phyloP scores from a whole-genome alignment of 768 basidiomycete species.

The Trametes gibbosa region DNA sequence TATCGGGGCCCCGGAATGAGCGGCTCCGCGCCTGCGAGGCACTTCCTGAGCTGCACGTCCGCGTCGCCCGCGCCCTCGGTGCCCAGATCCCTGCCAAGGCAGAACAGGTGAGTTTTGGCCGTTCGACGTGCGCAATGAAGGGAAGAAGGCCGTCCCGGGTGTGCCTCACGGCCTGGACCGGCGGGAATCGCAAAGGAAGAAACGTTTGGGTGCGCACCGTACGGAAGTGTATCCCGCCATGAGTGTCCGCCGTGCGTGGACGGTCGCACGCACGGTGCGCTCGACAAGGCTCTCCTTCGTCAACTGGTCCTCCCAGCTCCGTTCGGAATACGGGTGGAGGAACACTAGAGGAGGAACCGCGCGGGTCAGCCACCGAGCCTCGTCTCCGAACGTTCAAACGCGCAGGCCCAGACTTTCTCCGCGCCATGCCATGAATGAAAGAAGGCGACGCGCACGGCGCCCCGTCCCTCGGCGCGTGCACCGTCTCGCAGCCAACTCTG shows the following conservation, averaged over 20 bases:
- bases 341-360: slow-evolving; percentile 41
- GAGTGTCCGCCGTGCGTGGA: slow-evolving; percentile 55
- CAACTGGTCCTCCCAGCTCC: slow-evolving; percentile 60
- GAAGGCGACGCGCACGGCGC: neutral
- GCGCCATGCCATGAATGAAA: neutral
- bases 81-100: slow-evolving; percentile 36
- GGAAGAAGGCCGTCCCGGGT: neutral
- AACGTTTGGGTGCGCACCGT: slow-evolving; percentile 35
- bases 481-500: neutral
- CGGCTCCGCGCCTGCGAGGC: slow-evolving; percentile 44
- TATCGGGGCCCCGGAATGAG: slow-evolving; percentile 62
- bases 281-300: slow-evolving; percentile 57
- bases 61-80: slow-evolving; percentile 66
- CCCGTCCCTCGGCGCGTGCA: neutral
- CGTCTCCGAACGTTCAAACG: neutral
- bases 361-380: neutral
- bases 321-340: slow-evolving; percentile 58
- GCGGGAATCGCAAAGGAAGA: neutral
- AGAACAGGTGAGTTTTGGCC: neutral
- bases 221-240: slow-evolving; percentile 65
- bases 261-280: slow-evolving; percentile 57
- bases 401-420: neutral
- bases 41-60: slow-evolving; percentile 55
- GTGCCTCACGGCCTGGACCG: neutral
- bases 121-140: no score